Conservation (phyloP, 2,329 filamentous ascomycete species). For the Colletotrichum somersetense region DNA sequence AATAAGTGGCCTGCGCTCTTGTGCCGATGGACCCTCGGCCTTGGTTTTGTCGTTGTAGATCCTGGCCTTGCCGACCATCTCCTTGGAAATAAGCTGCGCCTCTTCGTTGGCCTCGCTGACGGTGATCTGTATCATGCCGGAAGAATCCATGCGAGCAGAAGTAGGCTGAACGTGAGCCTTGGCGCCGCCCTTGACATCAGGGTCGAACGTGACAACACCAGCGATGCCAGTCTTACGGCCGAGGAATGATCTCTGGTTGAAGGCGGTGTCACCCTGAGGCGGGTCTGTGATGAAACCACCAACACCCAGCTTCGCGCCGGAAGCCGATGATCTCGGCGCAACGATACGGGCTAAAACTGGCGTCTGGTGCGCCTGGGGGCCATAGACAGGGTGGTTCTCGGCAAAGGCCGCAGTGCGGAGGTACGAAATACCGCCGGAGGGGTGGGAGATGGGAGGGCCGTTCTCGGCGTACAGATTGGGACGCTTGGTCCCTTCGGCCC, state of each 20-base stretch:
- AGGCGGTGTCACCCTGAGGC: conserved; percentile 57
- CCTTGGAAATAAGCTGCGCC: conserved; percentile 60
- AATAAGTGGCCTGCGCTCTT: conserved; percentile 13
- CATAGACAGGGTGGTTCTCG: conserved; percentile 72
- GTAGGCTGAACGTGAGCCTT: conserved; percentile 65
- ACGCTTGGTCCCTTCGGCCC: conserved; percentile 41
- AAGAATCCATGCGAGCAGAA: conserved; percentile 61
- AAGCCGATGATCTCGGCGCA: conserved; percentile 54
- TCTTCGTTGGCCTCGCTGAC: conserved; percentile 56
- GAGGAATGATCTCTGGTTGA: conserved; percentile 50
- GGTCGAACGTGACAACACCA: conserved; percentile 60
- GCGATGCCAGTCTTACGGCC: conserved; percentile 43
- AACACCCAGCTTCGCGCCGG: conserved; percentile 62
- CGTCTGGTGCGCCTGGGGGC: conserved; percentile 65
- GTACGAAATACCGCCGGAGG: conserved; percentile 73
- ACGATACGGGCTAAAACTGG: conserved; percentile 66
- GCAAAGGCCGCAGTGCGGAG: conserved; percentile 67
- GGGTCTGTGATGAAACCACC: conserved; percentile 65
- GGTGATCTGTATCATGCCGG: conserved; percentile 61
- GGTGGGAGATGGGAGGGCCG: conserved; percentile 72
- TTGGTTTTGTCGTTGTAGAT: conserved; percentile 49
- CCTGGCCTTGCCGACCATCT: conserved; percentile 54
- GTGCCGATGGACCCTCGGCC: conserved; percentile 6
- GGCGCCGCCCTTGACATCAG: conserved; percentile 62
- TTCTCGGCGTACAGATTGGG: conserved; percentile 62